These are phyloP conservation scores for Rusavskia elegans DNA, from an alignment of 495 filamentous ascomycete species.

Conservation along the genomic window DNA sequence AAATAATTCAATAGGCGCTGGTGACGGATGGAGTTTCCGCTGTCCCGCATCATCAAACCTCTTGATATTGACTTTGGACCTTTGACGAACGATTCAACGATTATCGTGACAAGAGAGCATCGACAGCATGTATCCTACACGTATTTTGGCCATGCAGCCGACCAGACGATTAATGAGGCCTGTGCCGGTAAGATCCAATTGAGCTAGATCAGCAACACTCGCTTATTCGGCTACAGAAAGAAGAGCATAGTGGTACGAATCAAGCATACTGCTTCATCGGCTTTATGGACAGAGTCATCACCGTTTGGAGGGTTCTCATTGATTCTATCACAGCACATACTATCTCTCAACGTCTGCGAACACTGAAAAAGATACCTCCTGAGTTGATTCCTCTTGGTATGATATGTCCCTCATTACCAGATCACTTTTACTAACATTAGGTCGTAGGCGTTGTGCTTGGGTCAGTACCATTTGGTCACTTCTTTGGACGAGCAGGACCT, in stretches of 20 bases:
- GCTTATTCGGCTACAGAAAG: slow-evolving; percentile 42
- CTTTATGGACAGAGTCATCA: too few species aligned
- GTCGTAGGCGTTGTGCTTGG: slow-evolving; percentile 64
- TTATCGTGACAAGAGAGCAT: not conserved
- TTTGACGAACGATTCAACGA: too few species aligned
- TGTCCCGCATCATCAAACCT: too few species aligned
- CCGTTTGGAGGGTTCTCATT: not conserved
- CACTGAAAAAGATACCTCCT: slow-evolving; percentile 71
- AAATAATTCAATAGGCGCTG: too few species aligned
- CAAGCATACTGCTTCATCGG: not conserved
- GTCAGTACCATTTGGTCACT: slow-evolving; percentile 24
- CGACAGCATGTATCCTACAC: slow-evolving; percentile 50
- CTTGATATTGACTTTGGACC: too few species aligned
- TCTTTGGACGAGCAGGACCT: slow-evolving; percentile 14
- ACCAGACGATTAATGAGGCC: slow-evolving; percentile 54
- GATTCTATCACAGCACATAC: slow-evolving; percentile 60
- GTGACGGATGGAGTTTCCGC: too few species aligned
- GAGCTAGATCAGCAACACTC: slow-evolving; percentile 14
- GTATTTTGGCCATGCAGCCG: slow-evolving; percentile 38
- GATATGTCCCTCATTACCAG: slow-evolving; percentile 14
- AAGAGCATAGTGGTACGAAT: slow-evolving; percentile 64
- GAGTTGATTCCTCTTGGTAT: slow-evolving; percentile 92
- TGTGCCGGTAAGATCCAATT: slow-evolving; percentile 53
- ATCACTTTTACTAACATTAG: not conserved
- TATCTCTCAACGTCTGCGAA: slow-evolving; percentile 85